Base-by-base conservation (phyloP, 2,329 filamentous ascomycete species). In the Apiospora aurea region DNA sequence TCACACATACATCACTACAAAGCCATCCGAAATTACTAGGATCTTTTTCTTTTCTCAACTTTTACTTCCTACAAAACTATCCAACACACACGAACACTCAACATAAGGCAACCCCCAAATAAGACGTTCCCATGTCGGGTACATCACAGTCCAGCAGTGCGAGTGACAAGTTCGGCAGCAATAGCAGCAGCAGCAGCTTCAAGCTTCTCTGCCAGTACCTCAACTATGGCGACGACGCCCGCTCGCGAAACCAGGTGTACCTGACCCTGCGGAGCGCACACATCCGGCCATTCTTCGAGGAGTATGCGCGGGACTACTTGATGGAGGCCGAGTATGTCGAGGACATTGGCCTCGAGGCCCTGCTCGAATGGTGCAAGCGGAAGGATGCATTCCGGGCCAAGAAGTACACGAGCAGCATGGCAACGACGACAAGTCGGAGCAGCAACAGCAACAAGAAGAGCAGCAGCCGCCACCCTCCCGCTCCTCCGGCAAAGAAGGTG, bases 251-350 rank as follows among this genome's bases (percentile, higher is more conserved):
- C 26, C 44, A 70, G 10, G 73, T 74, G 38, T 74, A 71, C n/a
- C 67, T 70, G 11, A 69, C 79, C 1, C 72, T 79, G 18, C 74
- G 76, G 61, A 73, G 78, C 66, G 71, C 74, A 24, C 75, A 73
- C 49, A 71, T 80, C 24, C 70, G 72, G 46, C 78, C 78, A 8
- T 80, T 77, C 74, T 79, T 79, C 61, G 71, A 73, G 4, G 78
- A 80, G 71, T 80, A 78, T 67, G 74, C 74, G 18, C 75, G 71
- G 16, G 76, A 78, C 70, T 79, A 78, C 73, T 77, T 80, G 26
- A 76, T 77, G 73, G 53, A 29, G 10, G n/a, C 69, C 47, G 47
- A 47, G 29, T 41, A 69, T 6, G 74, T 75, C 49, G 73, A 73
- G 44, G 71, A 75, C 61, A 75, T 78, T 44, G 73, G 74, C 46